Evolutionary conservation across 2,329 filamentous ascomycete genomes (phyloP), one percentile per base, ranked within the genome.

Genomic region (Didymella pomorum): DNA sequence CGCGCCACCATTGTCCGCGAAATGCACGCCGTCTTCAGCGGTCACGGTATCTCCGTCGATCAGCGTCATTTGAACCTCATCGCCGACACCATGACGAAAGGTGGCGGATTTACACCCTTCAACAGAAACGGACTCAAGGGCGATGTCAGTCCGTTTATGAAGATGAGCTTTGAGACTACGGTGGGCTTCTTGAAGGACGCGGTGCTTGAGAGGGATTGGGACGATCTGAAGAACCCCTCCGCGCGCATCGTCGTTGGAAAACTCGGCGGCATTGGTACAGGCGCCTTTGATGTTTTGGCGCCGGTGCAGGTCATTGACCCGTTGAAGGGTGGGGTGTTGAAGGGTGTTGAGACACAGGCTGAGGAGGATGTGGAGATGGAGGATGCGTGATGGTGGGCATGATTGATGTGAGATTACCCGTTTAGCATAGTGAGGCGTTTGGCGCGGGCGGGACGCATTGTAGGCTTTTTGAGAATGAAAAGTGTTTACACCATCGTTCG

Each of bases 131-230:
- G 94, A 1, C 82, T 99, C 60, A 88, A 87, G 73, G 88, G 91
- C 64, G 93, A 92, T 71, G 89, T 94, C 26, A 93, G 89, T 66
- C 93, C 95, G 0, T 94, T 99, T 69, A 94, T 95, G 79, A 98
- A 98, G 84, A 98, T 98, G 94, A 96, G 92, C 77, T 99, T 98
- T 80, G 95, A 99, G 84, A 99, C 95, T 4, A 99, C 95, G 2
- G 86, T 98, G 37, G 89, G 90, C 0, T 97, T 97, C 82, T 83
- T 99, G 71, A 93, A 91, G 77, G 95, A 98, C 73, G 93, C 95
- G 1, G 89, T 97, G 25, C 81, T 96, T 57, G 92, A 96, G 71
- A 89, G 91, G 48, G 95, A 98, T 77, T 92, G 87, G 84, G 95
- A 99, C 77, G 90, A 95, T 70, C 81, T 99, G 60, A 87, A 85